phyloP scores from a whole-genome alignment of 768 basidiomycete species.

The Lactarius deliciosus region DNA sequence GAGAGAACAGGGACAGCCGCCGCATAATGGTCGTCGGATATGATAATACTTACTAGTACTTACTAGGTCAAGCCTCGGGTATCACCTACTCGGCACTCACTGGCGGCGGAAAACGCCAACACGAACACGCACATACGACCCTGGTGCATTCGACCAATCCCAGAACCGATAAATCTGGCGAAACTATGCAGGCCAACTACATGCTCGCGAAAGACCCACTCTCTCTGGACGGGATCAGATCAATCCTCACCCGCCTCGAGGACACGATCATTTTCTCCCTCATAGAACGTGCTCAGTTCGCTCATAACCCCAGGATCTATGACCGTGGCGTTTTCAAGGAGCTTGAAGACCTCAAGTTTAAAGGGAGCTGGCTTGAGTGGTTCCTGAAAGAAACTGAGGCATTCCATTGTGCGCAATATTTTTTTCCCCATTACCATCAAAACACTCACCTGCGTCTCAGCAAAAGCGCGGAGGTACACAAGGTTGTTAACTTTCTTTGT shows the following conservation, averaged over 20 bases:
- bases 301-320: conserved; percentile 90
- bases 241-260: conserved; percentile 85
- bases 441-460: conserved; percentile 43
- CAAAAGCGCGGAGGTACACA: conserved; percentile 92
- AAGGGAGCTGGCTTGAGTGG: conserved; percentile 96
- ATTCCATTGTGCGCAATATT: conserved; percentile 76
- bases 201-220: conserved; percentile 72
- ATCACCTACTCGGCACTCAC: background rate
- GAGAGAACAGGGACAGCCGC: background rate
- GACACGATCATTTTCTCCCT: conserved; percentile 98
- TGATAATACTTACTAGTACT: background rate
- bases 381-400: conserved; percentile 93
- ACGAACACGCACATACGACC: background rate
- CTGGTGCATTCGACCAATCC: background rate
- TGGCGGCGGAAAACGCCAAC: background rate
- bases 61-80: conserved; percentile 1
- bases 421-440: background rate
- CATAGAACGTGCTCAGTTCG: conserved; percentile 97
- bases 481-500: conserved; percentile 50
- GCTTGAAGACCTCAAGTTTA: conserved; percentile 67
- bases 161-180: background rate
- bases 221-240: conserved; percentile 84
- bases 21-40: background rate
- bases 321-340: conserved; percentile 75
- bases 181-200: conserved; percentile 53